Evolutionary conservation across 495 filamentous ascomycete genomes (phyloP), one percentile per base, ranked within the genome.

Genomic region (Neurospora pannonica): DNA sequence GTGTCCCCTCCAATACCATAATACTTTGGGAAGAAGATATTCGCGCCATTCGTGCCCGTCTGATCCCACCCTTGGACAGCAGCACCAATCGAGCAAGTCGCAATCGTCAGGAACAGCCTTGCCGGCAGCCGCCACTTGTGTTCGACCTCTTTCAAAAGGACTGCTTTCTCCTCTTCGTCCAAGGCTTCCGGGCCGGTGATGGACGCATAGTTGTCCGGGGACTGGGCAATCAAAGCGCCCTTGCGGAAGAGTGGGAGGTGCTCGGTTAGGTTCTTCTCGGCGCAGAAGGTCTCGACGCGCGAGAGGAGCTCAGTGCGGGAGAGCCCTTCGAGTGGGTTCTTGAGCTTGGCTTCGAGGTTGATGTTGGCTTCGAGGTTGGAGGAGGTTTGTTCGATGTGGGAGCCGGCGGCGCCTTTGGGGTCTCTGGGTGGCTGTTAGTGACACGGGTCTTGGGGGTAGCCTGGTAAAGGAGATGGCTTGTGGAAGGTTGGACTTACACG

Each of bases 21-120:
- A 75, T 38, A 76, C 0, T 76, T 71, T 6, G 88, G 88, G 80
- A 93, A 94, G 71, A 87, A 88, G 75, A 94, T 84, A 74, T 90
- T 94, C 37, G 92, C 92, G 69, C 92, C 92, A 77, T 94, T 94
- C 3, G 88, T 88, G n/a, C 92, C 90, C 62, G 89, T 90, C 79
- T 92, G 90, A 77, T 92, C 90, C 90, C 90, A 92, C 38, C 91
- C 90, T 77, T 93, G 91, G 37, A 92, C 89, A 17, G 91, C 91
- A 19, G 92, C 92, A n/a, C 89, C 91, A 71, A 94, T 89, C 24
- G 91, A 92, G 79, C 90, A 91, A 39, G 90, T 86, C 28, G 87
- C 79, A 75, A 94, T 91, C 71, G 91, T 92, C 74, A 89, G 84
- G 80, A 83, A 87, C 15, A 94, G 82, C n/a, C 83, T 84, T 74